A percentile compares a stretch with the other conserved stretches of the same genome.
phyloP scores from a whole-genome alignment of 495 filamentous ascomycete species.

The Podospora conica region DNA sequence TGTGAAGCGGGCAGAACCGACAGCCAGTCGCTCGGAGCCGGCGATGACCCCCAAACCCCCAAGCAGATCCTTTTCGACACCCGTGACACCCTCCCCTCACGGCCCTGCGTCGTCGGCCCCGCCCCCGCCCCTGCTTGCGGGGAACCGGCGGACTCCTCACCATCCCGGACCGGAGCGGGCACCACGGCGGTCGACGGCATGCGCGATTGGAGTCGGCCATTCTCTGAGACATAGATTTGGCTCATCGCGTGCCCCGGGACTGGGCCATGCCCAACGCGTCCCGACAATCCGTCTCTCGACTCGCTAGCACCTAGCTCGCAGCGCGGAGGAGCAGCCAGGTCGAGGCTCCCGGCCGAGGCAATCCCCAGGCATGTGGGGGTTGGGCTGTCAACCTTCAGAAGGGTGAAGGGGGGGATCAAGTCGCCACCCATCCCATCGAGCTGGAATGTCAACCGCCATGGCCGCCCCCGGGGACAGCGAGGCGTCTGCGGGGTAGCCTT shows the following conservation, averaged over 20 bases:
- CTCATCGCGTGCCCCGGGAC: background rate
- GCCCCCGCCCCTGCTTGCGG: background rate
- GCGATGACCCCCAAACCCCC: background rate
- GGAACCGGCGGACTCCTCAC: background rate
- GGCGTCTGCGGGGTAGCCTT: background rate
- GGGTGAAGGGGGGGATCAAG: background rate
- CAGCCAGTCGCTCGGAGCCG: slow-evolving; percentile 12
- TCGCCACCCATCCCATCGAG: background rate
- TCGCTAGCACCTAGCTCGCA: background rate
- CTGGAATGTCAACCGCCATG: background rate
- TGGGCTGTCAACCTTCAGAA: no score
- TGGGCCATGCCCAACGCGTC: background rate
- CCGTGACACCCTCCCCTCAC: background rate
- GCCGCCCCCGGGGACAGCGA: background rate
- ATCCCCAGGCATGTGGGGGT: background rate
- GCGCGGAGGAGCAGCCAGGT: background rate
- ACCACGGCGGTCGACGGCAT: background rate
- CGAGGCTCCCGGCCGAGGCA: background rate
- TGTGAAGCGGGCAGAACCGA: slow-evolving; percentile 10
- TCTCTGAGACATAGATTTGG: background rate
- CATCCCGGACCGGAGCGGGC: background rate
- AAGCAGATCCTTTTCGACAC: background rate
- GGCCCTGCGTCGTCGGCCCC: background rate
- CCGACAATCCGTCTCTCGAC: background rate
- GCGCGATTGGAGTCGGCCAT: background rate